phyloP scores from a whole-genome alignment of 208 protist genomes.

The Trypanosoma lewisi region DNA sequence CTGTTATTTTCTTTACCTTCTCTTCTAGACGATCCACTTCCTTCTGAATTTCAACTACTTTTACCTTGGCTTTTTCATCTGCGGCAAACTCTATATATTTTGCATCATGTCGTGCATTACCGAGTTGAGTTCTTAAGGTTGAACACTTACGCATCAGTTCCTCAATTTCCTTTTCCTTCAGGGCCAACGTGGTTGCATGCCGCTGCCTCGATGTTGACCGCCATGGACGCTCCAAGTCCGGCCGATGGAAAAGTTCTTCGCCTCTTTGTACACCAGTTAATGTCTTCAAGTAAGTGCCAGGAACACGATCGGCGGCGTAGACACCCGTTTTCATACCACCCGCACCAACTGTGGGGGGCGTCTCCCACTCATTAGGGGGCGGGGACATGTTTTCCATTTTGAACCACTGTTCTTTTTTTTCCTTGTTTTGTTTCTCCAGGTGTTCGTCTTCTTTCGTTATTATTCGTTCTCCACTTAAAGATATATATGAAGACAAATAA shows the following conservation, averaged over 20 bases:
- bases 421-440: background rate
- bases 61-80: constrained; percentile 45
- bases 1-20: constrained; percentile 38
- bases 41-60: constrained; percentile 46
- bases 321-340: constrained; percentile 42
- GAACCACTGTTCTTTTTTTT: background rate
- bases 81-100: constrained; percentile 65
- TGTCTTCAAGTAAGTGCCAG: constrained; percentile 72
- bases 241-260: constrained; percentile 83
- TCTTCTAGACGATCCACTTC: constrained; percentile 34
- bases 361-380: constrained; percentile 23
- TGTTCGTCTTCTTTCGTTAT: background rate
- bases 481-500: constrained; percentile 6
- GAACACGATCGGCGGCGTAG: constrained; percentile 63
- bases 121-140: constrained; percentile 68
- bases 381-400: background rate
- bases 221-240: constrained; percentile 88
- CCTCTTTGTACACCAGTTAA: constrained; percentile 71
- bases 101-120: constrained; percentile 72
- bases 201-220: constrained; percentile 48
- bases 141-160: constrained; percentile 80
- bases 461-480: background rate
- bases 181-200: constrained; percentile 42
- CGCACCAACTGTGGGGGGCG: constrained; percentile 1
- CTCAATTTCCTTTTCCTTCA: constrained; percentile 90